phyloP scores from a whole-genome alignment of 1,139 yeast species.

The Saccharomyces hybrid region DNA sequence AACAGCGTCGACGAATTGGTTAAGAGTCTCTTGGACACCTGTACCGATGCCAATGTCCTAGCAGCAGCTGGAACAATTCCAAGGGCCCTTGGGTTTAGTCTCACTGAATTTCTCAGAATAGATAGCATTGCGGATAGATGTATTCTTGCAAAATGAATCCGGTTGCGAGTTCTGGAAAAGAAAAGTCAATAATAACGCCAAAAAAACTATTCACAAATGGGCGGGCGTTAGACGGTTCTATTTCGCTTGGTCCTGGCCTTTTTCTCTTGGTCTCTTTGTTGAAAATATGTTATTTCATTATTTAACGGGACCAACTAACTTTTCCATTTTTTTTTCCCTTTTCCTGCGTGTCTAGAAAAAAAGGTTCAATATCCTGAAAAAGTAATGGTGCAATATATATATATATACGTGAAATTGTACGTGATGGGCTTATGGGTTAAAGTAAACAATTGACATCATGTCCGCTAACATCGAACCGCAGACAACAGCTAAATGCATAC shows the following conservation, averaged over 20 bases:
- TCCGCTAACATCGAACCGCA: conserved; percentile 39
- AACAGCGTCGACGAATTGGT: background rate
- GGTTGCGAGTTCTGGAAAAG: background rate
- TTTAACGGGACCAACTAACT: background rate
- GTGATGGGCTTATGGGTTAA: background rate
- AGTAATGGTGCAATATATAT: background rate
- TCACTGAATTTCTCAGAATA: conserved; percentile 5
- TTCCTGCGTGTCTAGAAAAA: background rate
- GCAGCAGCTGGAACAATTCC: background rate
- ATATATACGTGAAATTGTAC: background rate
- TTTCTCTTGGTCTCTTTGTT: background rate
- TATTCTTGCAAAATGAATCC: background rate
- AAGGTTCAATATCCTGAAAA: background rate
- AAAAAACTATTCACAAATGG: background rate
- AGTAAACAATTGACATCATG: background rate
- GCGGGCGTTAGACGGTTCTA: background rate
- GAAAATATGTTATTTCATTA: background rate
- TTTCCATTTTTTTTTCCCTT: background rate
- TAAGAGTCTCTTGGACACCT: background rate
- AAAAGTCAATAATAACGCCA: background rate
- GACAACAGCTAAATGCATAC: conserved; percentile 51
- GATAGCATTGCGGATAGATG: conserved; percentile 3
- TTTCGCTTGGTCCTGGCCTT: background rate
- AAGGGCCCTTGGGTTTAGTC: conserved; percentile 3
- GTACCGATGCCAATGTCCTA: background rate